Conservation (phyloP, 1,284 basidiomycete genomes). For the Cryptococcus sp. region DNA sequence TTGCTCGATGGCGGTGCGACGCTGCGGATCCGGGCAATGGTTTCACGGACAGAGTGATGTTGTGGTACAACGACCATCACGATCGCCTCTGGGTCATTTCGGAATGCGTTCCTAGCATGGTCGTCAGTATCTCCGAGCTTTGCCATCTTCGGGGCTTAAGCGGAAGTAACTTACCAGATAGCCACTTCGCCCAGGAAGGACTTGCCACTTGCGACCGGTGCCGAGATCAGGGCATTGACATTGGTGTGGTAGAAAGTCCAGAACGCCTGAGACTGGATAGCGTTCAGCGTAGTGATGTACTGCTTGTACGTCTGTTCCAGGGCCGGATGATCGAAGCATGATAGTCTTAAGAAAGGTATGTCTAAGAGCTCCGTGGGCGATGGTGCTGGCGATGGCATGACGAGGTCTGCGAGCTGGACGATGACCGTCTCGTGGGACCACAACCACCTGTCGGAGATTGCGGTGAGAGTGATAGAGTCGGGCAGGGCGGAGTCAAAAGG, state of each 20-base stretch:
- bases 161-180: constrained; percentile 62
- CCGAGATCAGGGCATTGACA: constrained; percentile 75
- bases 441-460: constrained; percentile 91
- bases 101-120: constrained; percentile 46
- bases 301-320: constrained; percentile 58
- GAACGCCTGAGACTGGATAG: constrained; percentile 85
- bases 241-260: constrained; percentile 78
- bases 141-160: neutral
- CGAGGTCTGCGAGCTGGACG: constrained; percentile 67
- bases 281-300: constrained; percentile 67
- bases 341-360: constrained; percentile 73
- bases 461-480: constrained; percentile 73
- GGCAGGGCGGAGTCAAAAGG: constrained; percentile 66
- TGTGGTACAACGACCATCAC: constrained; percentile 49
- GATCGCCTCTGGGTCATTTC: constrained; percentile 35
- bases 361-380: constrained; percentile 72
- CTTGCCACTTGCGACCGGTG: constrained; percentile 81
- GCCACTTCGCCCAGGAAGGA: constrained; percentile 70
- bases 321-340: constrained; percentile 58
- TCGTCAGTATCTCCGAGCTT: neutral
- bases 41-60: constrained; percentile 46
- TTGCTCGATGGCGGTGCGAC: constrained; percentile 32
- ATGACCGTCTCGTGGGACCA: constrained; percentile 77
- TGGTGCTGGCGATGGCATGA: constrained; percentile 71
- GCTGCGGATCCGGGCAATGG: constrained; percentile 41